Base-by-base conservation (phyloP, 306 rosid species). In the Glycyrrhiza uralensis region DNA sequence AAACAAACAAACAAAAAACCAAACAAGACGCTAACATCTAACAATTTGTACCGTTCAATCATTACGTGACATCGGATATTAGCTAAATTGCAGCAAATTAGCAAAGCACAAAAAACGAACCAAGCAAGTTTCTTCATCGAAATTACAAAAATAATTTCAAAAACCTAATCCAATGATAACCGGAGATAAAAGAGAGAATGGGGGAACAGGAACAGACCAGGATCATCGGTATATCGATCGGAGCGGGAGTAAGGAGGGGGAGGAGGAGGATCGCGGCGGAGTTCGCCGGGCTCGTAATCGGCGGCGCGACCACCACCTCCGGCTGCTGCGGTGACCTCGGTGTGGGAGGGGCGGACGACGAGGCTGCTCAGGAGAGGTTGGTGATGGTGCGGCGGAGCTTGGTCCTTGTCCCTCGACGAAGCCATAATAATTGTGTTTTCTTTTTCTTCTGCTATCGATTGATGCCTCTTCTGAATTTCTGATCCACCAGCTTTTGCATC, bases 331-430 rank as follows among this genome's bases (percentile, higher is more conserved):
- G 56, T 35, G 14, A 17, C 29, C 38, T 79, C 82, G 44, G 17
- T 73, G 65, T 59, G 75, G 39, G 86, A 82, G n/a, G 83, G 83
- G 35, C 86, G 81, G 10, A 82, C 65, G 33, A 82, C 83, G 69
- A 82, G 86, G 68, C 86, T 82, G 76, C 86, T 82, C 6, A 82
- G 24, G 18, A 82, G 81, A 63, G 86, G 86, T 7, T 69, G 86
- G 50, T 82, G 86, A 22, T 82, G 86, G 49, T 78, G 83, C 15
- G 83, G 78, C 39, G 80, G 77, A 9, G 83, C 66, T 46, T 64
- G 75, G 7, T 74, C 83, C 46, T 66, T 74, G 32, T 78, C 80
- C 23, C 80, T 55, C 0, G 83, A 82, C 0, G 83, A 82, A 45
- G 66, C 80, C 86, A 82, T 81, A 20, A 15, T 54, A 35, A n/a